Percentiles rank a stretch among this genome's conserved stretches.
phyloP scores from a whole-genome alignment of 2,329 filamentous ascomycete species.

The Chaetothyriales sp. region DNA sequence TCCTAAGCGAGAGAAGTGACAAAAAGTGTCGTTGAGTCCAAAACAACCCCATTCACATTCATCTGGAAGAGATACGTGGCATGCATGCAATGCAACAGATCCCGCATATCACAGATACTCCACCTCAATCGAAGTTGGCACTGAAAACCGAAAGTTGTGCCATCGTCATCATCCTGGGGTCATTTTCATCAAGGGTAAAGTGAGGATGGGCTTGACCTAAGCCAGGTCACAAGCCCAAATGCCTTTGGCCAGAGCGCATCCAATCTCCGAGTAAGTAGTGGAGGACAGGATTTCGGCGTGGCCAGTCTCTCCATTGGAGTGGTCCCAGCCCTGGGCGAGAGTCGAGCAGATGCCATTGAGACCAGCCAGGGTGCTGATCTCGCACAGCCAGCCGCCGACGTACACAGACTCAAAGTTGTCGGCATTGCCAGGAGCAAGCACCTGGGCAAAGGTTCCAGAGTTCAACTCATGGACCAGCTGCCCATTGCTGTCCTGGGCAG shows the following conservation, averaged over 20 bases:
- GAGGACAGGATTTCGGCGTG: constrained; percentile 13
- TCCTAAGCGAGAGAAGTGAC: background rate
- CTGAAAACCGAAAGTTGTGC: background rate
- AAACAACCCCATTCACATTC: background rate
- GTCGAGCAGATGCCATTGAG: constrained; percentile 13
- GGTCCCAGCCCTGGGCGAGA: constrained; percentile 11
- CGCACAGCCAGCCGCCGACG: constrained; percentile 18
- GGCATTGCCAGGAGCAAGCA: constrained; percentile 13
- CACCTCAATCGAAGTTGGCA: background rate
- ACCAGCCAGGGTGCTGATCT: constrained; percentile 11
- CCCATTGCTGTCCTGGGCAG: constrained; percentile 10
- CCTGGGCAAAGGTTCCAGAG: constrained; percentile 16
- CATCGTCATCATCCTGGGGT: background rate
- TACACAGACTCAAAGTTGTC: constrained; percentile 16
- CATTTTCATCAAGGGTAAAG: background rate
- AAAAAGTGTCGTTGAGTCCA: background rate
- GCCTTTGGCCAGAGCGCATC: background rate
- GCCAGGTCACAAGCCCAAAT: background rate
- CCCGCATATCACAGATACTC: background rate
- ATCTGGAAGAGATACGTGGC: background rate
- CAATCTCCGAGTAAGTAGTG: constrained; percentile 11
- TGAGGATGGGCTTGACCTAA: background rate
- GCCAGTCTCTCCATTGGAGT: constrained; percentile 12
- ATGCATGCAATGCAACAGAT: background rate
- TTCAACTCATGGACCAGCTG: constrained; percentile 14